Evolutionary conservation across 257 asterid species (phyloP).

Genomic region (Solanum commersonii): DNA sequence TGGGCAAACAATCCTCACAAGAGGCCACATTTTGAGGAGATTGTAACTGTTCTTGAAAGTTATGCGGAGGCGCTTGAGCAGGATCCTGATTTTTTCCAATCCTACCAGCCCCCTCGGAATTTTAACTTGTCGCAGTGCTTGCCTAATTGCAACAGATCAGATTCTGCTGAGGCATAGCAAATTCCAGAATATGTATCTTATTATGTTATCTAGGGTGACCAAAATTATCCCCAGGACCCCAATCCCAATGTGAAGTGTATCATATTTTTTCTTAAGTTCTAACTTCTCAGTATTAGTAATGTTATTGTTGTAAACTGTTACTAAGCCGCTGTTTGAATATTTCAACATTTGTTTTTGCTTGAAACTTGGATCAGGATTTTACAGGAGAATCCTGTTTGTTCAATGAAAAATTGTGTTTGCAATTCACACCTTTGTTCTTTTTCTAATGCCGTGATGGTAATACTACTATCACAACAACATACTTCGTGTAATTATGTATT

Average conservation of each 20-base stretch:
- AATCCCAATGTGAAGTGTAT: not conserved
- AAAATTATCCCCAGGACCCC: not conserved
- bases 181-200: not conserved
- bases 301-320: not conserved
- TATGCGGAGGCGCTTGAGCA: conserved; percentile 47
- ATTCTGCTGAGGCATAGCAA: conserved; percentile 22
- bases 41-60: conserved; percentile 54
- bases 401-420: not conserved
- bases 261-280: not conserved
- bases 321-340: not conserved
- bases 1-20: conserved; percentile 83
- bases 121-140: conserved; percentile 36
- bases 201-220: not conserved
- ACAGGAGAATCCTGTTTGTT: not conserved
- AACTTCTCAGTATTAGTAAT: not conserved
- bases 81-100: conserved; percentile 58
- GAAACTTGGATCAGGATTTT: not conserved
- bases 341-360: not conserved
- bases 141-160: conserved; percentile 39
- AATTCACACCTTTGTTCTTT: not conserved
- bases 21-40: conserved; percentile 79
- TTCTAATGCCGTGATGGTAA: not conserved
- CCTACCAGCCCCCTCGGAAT: conserved; percentile 30
- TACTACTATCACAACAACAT: not conserved
- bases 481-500: not conserved